Conservation (phyloP, 139 green algal genomes). For the Medakamo hakoo region DNA sequence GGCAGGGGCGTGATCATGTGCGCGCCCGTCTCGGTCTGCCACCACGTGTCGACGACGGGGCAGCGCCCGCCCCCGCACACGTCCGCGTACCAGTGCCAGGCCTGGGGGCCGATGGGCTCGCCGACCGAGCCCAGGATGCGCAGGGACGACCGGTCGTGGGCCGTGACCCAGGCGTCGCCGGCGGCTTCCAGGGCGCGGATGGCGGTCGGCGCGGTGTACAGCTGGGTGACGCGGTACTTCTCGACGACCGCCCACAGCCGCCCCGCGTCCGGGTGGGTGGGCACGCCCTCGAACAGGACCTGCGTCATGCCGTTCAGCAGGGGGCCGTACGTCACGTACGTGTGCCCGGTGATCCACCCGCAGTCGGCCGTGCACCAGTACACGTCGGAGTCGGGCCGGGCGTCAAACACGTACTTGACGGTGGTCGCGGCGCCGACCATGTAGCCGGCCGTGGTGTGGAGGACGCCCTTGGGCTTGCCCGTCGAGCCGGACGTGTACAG, state of each 20-base stretch:
- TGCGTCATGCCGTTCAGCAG: constrained; percentile 65
- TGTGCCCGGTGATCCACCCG: constrained; percentile 95
- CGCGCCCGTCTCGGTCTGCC: constrained; percentile 88
- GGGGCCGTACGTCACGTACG: constrained; percentile 71
- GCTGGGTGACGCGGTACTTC: constrained; percentile 72
- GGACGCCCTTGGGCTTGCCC: constrained; percentile 90
- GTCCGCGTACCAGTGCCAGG: constrained; percentile 89
- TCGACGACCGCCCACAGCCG: constrained; percentile 86
- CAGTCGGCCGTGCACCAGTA: constrained; percentile 96
- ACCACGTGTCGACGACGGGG: constrained; percentile 93
- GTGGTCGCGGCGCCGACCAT: constrained; percentile 65
- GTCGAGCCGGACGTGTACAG: constrained; percentile 91
- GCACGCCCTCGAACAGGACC: constrained; percentile 89
- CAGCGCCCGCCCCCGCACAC: constrained; percentile 48
- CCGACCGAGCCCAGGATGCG: constrained; percentile 84
- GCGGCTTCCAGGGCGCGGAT: constrained; percentile 75
- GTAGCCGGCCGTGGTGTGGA: constrained; percentile 78
- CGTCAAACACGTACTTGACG: constrained; percentile 54
- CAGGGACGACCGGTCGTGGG: constrained; percentile 35
- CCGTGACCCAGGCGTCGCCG: constrained; percentile 56
- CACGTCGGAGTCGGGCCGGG: constrained; percentile 46
- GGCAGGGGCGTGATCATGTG: constrained; percentile 85
- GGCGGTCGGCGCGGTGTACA: constrained; percentile 92
- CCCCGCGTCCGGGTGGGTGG: constrained; percentile 66
- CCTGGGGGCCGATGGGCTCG: constrained; percentile 96